A percentile compares a stretch with the other conserved stretches of the same genome.
phyloP scores from a whole-genome alignment of 2,329 filamentous ascomycete species.

The Colletotrichum magnum region DNA sequence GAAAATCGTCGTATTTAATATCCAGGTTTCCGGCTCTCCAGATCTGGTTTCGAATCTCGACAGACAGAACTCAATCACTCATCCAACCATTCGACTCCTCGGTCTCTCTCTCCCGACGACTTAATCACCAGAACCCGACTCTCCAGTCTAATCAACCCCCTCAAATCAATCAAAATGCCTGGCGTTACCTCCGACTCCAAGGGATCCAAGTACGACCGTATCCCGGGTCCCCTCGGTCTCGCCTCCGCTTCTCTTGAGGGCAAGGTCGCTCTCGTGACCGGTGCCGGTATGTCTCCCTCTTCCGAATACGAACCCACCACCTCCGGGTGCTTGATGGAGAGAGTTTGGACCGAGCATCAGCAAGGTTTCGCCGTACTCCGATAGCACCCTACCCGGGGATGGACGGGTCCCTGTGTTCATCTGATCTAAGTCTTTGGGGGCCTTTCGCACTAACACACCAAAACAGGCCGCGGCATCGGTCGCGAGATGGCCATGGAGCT shows the following conservation, averaged over 20 bases:
- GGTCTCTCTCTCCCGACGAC: constrained; percentile 22
- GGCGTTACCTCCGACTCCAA: constrained; percentile 44
- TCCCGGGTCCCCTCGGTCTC: constrained; percentile 56
- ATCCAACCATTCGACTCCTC: constrained; percentile 23
- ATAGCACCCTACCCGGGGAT: too few relatives aligned
- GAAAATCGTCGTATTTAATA: constrained; percentile 33
- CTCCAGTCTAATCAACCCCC: neutral
- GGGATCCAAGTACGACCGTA: constrained; percentile 52
- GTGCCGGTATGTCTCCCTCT: constrained; percentile 58
- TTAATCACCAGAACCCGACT: neutral
- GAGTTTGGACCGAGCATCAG: neutral
- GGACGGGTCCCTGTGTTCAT: constrained; percentile 21
- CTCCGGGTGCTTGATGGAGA: neutral
- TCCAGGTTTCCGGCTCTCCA: constrained; percentile 10
- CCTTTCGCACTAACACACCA: neutral
- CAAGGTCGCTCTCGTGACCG: constrained; percentile 89
- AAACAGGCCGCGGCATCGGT: constrained; percentile 69
- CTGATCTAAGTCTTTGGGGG: neutral
- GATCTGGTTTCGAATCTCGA: neutral
- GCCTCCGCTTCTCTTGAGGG: constrained; percentile 77
- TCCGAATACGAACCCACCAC: neutral
- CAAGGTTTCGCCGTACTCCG: constrained; percentile 1
- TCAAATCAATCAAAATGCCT: constrained; percentile 49
- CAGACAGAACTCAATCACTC: constrained; percentile 33
- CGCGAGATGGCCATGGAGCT: constrained; percentile 71